Evolutionary conservation across 78 protist species (phyloP), one percentile per base, ranked within the genome.

Genomic region (Protostelium mycophagum): DNA sequence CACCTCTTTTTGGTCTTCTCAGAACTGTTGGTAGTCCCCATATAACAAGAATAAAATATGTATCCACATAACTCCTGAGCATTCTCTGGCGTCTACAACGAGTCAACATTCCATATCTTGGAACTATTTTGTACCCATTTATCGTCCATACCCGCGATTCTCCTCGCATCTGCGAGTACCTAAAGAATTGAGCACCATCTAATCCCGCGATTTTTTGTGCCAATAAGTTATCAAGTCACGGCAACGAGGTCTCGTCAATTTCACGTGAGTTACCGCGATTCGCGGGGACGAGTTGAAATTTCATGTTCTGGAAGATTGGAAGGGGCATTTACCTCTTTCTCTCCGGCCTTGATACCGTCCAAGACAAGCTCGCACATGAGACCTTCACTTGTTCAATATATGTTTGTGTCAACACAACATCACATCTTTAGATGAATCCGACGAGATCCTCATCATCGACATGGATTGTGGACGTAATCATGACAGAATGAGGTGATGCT

Each of bases 341-440:
- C 34, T 0, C 89, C 73, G 16, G 73, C 91, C 36, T 90, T 90
- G 9, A 73, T 28, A 37, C 51, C 92, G 25, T 86, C 91, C 63
- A 63, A 35, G 23, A 97, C 95, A 1, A 90, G 84, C 63, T 92
- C 91, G 91, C 97, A 94, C 96, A 94, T 95, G n/a, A 84, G 38
- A 35, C 89, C 73, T 51, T 5, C 73, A 25, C 73, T 51, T 16
- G 5, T 51, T n/a, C n/a, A n/a, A n/a, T n/a, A n/a, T n/a, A n/a
- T n/a, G n/a, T n/a, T n/a, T n/a, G n/a, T n/a, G n/a, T n/a, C n/a
- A n/a, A n/a, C n/a, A n/a, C 73, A 51, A 16, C 73, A 51, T 51
- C 16, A 5, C 73, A 51, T 51, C 73, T 25, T 51, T 16, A 51
- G 73, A 51, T 16, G n/a, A n/a, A n/a, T n/a, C n/a, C n/a, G n/a